Conservation (phyloP, 805 yeast species). For the Kuraishia molischiana region DNA sequence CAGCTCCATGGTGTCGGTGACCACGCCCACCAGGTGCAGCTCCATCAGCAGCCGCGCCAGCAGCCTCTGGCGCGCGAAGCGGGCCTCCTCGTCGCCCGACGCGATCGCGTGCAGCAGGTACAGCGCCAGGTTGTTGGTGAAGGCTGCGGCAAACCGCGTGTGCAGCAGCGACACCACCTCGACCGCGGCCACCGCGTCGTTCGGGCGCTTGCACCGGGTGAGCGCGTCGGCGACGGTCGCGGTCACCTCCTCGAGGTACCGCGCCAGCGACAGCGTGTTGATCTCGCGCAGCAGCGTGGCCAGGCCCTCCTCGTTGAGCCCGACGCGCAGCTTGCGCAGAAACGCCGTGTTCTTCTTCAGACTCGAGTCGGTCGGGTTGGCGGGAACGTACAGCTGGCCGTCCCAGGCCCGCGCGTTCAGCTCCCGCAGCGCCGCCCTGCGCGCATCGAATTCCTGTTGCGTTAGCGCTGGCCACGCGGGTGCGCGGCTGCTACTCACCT, state of each 20-base stretch:
- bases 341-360: conserved; percentile 77
- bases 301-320: conserved; percentile 43
- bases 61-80: conserved; percentile 32
- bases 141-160: conserved; percentile 52
- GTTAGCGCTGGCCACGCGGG: no score
- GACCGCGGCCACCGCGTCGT: conserved; percentile 53
- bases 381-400: conserved; percentile 28
- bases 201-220: conserved; percentile 35
- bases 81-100: conserved; percentile 28
- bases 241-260: conserved; percentile 64
- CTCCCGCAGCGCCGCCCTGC: conserved; percentile 22
- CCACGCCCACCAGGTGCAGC: conserved; percentile 46
- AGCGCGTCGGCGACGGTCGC: conserved; percentile 57
- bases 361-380: conserved; percentile 49
- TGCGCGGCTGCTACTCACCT: no score
- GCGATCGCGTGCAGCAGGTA: conserved; percentile 31
- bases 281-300: conserved; percentile 49
- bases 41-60: conserved; percentile 47
- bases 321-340: conserved; percentile 55
- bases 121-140: conserved; percentile 39
- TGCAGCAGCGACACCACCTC: conserved; percentile 67
- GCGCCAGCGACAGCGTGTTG: conserved; percentile 51
- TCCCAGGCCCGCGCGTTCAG: conserved; percentile 44
- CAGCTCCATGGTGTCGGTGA: conserved; percentile 33
- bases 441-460: conserved; percentile 3